Conservation (phyloP, 2,329 filamentous ascomycete genomes). For the Penicillium hesseltinei region DNA sequence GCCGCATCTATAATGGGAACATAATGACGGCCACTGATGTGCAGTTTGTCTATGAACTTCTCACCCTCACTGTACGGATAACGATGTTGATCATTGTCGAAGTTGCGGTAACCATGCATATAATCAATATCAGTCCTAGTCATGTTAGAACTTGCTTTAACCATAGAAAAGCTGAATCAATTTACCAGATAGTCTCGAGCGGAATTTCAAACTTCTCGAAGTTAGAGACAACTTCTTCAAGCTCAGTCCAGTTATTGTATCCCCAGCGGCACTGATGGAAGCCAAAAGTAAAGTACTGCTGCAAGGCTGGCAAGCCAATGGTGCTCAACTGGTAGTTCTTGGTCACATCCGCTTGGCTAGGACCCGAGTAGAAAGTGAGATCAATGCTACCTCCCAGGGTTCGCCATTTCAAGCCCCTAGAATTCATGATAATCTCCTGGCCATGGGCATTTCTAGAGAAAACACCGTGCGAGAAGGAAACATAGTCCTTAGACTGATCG, state of each 20-base stretch:
- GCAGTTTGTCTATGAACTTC: conserved; percentile 53
- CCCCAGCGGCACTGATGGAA: conserved; percentile 84
- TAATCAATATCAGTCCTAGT: conserved; percentile 51
- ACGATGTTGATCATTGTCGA: conserved; percentile 54
- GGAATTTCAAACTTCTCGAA: conserved; percentile 58
- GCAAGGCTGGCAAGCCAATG: conserved; percentile 70
- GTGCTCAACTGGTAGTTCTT: conserved; percentile 67
- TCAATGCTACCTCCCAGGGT: conserved; percentile 74
- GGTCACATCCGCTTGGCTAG: conserved; percentile 65
- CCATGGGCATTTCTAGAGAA: conserved; percentile 75
- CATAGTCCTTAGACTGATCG: conserved; percentile 55
- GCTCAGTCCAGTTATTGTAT: conserved; percentile 68
- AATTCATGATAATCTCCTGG: conserved; percentile 67
- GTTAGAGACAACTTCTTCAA: conserved; percentile 58
- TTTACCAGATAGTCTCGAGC: conserved; percentile 51
- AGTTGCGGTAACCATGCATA: conserved; percentile 62
- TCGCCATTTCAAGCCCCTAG: conserved; percentile 68
- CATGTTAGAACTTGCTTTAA: not conserved
- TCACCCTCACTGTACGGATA: conserved; percentile 52
- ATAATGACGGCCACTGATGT: conserved; percentile 57
- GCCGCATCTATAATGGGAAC: conserved; percentile 61
- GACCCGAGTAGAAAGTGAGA: conserved; percentile 75
- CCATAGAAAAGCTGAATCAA: not conserved
- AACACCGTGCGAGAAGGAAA: conserved; percentile 71
- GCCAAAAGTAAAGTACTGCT: conserved; percentile 78